Percentiles rank a stretch among this genome's conserved stretches.
These are phyloP conservation scores for Hypericum perforatum DNA, from an alignment of 345 rosid genomes.

Conservation along the genomic window DNA sequence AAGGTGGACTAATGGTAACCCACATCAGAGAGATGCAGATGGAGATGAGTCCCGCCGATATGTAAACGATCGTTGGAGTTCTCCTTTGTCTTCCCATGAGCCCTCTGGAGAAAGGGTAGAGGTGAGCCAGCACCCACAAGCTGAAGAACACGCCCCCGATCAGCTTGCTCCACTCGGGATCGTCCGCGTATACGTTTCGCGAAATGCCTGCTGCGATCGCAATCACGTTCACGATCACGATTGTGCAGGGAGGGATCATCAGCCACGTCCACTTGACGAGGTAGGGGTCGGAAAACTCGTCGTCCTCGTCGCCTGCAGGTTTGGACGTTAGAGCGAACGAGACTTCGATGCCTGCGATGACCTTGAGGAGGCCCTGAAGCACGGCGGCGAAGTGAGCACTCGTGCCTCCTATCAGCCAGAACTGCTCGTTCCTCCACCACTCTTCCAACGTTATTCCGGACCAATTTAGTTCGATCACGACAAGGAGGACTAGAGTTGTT, in stretches of 20 bases:
- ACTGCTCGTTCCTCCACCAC: conserved; percentile 96
- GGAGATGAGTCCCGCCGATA: conserved; percentile 77
- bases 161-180: conserved; percentile 53
- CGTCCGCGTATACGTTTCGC: conserved; percentile 39
- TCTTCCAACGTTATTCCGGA: conserved; percentile 62
- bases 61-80: conserved; percentile 55
- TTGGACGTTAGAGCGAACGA: conserved; percentile 65
- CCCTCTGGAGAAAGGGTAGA: conserved; percentile 79
- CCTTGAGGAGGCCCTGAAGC: conserved; percentile 73
- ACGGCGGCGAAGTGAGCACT: conserved; percentile 84
- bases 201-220: conserved; percentile 52
- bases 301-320: conserved; percentile 57
- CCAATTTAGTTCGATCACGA: conserved; percentile 77
- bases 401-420: conserved; percentile 83
- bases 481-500: conserved; percentile 46
- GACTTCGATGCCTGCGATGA: conserved; percentile 70
- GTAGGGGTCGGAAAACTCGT: conserved; percentile 64
- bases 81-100: conserved; percentile 68
- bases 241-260: conserved; percentile 69
- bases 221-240: conserved; percentile 64
- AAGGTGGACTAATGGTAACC: conserved; percentile 54
- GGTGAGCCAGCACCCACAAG: conserved; percentile 70
- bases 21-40: conserved; percentile 65
- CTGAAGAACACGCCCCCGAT: conserved; percentile 77
- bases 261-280: conserved; percentile 66